A percentile compares a stretch with the other conserved stretches of the same genome.
These are phyloP conservation scores for Pichia occidentalis DNA, from an alignment of 805 yeast species.

Conservation along the genomic window DNA sequence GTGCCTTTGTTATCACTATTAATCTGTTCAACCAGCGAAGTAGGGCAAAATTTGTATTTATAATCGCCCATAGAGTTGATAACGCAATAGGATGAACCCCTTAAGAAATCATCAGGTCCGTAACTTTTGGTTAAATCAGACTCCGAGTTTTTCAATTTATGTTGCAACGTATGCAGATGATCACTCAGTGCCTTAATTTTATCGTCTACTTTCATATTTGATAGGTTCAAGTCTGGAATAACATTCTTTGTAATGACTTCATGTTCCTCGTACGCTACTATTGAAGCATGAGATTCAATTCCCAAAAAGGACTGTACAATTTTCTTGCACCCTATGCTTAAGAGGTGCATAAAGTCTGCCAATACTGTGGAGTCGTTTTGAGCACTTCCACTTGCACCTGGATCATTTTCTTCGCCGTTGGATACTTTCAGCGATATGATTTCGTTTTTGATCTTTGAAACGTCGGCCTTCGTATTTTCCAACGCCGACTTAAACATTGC, in stretches of 20 bases:
- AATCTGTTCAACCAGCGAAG: conserved; percentile 51
- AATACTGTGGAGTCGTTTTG: not conserved
- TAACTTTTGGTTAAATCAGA: conserved; percentile 25
- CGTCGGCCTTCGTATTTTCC: no score
- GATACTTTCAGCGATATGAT: no score
- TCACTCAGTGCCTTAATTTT: conserved; percentile 22
- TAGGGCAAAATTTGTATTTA: conserved; percentile 55
- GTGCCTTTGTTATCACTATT: conserved; percentile 39
- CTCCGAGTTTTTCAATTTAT: conserved; percentile 13
- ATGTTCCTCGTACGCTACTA: no score
- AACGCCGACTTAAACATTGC: not conserved
- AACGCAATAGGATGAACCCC: conserved; percentile 47
- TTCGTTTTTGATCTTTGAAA: no score
- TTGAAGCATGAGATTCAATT: conserved; percentile 6
- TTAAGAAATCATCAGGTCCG: conserved; percentile 61
- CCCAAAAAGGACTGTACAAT: conserved; percentile 23
- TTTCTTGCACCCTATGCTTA: conserved; percentile 1
- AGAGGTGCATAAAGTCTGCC: not conserved
- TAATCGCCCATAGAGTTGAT: conserved; percentile 57
- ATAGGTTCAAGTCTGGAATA: no score
- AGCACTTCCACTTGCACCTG: not conserved
- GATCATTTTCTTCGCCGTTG: not conserved
- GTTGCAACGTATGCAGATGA: conserved; percentile 21
- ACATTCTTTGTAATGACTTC: no score
- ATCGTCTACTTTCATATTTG: conserved; percentile 4